Percentiles rank a stretch among this genome's conserved stretches.
These are phyloP conservation scores for Grigorovia yakushimaensis DNA, from an alignment of 805 yeast species.

Conservation along the genomic window DNA sequence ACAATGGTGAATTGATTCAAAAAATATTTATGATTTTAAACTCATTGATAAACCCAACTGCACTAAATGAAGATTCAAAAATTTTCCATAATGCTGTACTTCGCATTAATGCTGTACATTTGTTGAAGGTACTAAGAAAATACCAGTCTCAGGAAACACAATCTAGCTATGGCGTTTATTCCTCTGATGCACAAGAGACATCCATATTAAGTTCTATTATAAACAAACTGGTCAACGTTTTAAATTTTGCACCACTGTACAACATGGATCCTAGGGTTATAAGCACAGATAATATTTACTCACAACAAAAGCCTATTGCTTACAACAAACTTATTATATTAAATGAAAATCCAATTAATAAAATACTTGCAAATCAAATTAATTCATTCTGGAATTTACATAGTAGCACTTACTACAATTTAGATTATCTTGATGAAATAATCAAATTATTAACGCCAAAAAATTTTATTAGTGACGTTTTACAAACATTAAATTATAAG, in stretches of 20 bases:
- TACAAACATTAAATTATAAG: constrained; percentile 21
- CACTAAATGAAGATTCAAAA: constrained; percentile 37
- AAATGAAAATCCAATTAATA: constrained; percentile 25
- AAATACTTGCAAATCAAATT: constrained; percentile 27
- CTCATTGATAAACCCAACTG: constrained; percentile 34
- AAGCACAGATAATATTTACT: constrained; percentile 16
- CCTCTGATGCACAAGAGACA: constrained; percentile 23
- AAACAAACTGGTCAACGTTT: constrained; percentile 12
- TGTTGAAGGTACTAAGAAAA: constrained; percentile 18
- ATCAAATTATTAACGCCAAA: constrained; percentile 22
- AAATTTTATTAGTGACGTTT: constrained; percentile 19
- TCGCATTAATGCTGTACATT: constrained; percentile 20
- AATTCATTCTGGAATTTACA: constrained; percentile 30
- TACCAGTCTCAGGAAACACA: constrained; percentile 15
- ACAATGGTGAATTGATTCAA: constrained; percentile 23
- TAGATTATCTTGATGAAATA: constrained; percentile 23
- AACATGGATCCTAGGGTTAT: constrained; percentile 21
- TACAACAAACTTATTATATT: constrained; percentile 19
- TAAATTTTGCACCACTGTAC: constrained; percentile 21
- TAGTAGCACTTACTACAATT: constrained; percentile 29
- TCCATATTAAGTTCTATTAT: constrained; percentile 21
- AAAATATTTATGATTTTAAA: constrained; percentile 33
- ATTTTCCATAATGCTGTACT: constrained; percentile 36
- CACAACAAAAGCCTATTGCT: constrained; percentile 21
- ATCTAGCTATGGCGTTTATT: constrained; percentile 24